Conservation (phyloP, 2,329 filamentous ascomycete species). For the Canariomyces notabilis region DNA sequence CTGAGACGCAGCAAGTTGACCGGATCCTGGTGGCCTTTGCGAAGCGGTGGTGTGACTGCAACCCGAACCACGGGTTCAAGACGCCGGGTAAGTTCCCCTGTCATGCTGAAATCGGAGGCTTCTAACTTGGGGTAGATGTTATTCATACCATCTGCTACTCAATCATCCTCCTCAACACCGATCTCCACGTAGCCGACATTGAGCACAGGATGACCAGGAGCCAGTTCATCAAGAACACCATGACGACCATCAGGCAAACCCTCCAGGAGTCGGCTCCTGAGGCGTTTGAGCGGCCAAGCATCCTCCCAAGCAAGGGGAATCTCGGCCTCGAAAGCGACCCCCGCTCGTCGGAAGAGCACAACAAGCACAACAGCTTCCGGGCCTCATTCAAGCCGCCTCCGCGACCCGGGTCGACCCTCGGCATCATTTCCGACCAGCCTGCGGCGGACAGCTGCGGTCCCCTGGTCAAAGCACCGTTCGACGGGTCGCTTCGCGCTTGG, state of each 20-base stretch:
- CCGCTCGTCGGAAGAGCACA: conserved; percentile 33
- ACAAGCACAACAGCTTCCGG: conserved; percentile 37
- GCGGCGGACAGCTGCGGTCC: conserved; percentile 59
- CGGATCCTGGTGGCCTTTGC: conserved; percentile 88
- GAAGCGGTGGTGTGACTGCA: conserved; percentile 87
- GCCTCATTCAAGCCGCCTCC: conserved; percentile 49
- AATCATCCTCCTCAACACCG: conserved; percentile 89
- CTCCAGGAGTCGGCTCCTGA: conserved; percentile 67
- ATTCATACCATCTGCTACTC: conserved; percentile 98
- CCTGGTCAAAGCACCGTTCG: conserved; percentile 71
- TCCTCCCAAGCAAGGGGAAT: conserved; percentile 41
- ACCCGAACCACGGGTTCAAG: conserved; percentile 89
- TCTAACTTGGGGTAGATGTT: conserved; percentile 55
- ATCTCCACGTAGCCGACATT: conserved; percentile 91
- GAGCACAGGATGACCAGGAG: conserved; percentile 92
- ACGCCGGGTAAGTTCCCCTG: conserved; percentile 58
- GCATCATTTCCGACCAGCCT: conserved; percentile 34
- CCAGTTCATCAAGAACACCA: conserved; percentile 95
- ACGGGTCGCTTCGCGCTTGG: conserved; percentile 74
- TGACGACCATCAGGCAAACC: conserved; percentile 79
- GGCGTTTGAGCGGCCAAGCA: conserved; percentile 55
- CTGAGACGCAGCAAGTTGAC: conserved; percentile 95
- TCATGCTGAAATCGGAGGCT: conserved; percentile 28
- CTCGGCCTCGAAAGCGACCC: conserved; percentile 32
- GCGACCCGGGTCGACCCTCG: conserved; percentile 40